phyloP scores from a whole-genome alignment of 108 stramenopile species.

The Schizochytrium sp. region DNA sequence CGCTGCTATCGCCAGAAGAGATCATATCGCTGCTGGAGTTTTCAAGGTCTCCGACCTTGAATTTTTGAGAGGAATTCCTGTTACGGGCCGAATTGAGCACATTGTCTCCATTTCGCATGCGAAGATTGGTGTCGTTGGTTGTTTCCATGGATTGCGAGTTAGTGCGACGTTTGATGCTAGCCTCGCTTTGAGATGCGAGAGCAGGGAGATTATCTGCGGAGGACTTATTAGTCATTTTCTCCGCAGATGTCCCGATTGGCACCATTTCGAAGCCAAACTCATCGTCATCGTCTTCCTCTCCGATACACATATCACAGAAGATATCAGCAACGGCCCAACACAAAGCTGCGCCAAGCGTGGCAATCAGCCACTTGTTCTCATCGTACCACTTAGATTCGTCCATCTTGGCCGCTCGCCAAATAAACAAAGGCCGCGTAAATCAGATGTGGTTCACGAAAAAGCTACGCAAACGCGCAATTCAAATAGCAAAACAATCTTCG shows the following conservation, averaged over 20 bases:
- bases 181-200: not conserved
- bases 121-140: not conserved
- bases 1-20: not conserved
- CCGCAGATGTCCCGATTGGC: not conserved
- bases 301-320: conserved; percentile 58
- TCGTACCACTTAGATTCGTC: conserved; percentile 49
- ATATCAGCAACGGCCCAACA: conserved; percentile 55
- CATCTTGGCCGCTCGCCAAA: not conserved
- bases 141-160: not conserved
- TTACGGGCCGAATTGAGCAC: not conserved
- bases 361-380: conserved; percentile 41
- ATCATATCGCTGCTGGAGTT: no score
- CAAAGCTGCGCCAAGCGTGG: conserved; percentile 53
- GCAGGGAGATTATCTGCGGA: conserved; percentile 6
- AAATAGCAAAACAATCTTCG: no score
- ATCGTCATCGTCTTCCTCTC: conserved; percentile 54
- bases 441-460: no score
- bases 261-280: conserved; percentile 53
- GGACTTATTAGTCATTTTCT: conserved; percentile 27
- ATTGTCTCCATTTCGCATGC: not conserved
- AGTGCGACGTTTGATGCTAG: not conserved
- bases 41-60: no score
- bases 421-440: not conserved
- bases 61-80: no score
- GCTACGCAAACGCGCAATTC: no score